A percentile compares a stretch with the other conserved stretches of the same genome.
Evolutionary conservation across 306 rosid species (phyloP).

Genomic region (Bauhinia variegata): DNA sequence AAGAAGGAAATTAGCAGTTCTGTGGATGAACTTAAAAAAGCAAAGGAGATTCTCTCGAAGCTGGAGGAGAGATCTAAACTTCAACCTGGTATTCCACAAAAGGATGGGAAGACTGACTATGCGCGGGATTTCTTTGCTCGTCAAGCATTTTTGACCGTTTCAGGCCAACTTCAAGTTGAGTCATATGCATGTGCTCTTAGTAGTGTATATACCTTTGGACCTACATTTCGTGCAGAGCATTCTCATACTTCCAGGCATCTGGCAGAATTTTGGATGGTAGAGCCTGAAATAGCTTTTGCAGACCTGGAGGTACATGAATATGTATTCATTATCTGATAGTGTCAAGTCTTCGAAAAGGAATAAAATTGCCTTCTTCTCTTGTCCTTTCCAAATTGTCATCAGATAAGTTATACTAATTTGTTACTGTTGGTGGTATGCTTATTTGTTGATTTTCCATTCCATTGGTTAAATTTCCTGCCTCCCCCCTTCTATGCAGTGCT

Average conservation of each 20-base stretch:
- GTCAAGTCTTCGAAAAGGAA: background rate
- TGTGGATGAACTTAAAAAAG: constrained; percentile 70
- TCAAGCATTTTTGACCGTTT: constrained; percentile 97
- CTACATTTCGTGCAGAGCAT: constrained; percentile 95
- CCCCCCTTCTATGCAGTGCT: background rate
- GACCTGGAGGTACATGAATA: constrained; percentile 65
- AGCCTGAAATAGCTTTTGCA: constrained; percentile 97
- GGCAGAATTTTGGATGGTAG: constrained; percentile 99
- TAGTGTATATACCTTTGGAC: constrained; percentile 95
- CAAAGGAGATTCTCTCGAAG: constrained; percentile 64
- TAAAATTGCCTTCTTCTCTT: background rate
- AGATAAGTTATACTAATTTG: too few species aligned
- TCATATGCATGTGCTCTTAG: constrained; percentile 83
- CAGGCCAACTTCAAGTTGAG: constrained; percentile 98
- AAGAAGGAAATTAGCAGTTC: constrained; percentile 65
- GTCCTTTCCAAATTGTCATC: background rate
- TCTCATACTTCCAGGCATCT: constrained; percentile 97
- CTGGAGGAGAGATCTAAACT: constrained; percentile 87
- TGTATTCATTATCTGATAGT: background rate
- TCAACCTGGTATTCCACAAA: constrained; percentile 76
- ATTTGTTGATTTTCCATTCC: background rate
- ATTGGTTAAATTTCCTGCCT: too few species aligned
- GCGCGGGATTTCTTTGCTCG: constrained; percentile 87
- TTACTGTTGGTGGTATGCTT: background rate
- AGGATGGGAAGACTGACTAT: constrained; percentile 90